Evolutionary conservation across 345 rosid species (phyloP).

Genomic region (Citrus sp.): DNA sequence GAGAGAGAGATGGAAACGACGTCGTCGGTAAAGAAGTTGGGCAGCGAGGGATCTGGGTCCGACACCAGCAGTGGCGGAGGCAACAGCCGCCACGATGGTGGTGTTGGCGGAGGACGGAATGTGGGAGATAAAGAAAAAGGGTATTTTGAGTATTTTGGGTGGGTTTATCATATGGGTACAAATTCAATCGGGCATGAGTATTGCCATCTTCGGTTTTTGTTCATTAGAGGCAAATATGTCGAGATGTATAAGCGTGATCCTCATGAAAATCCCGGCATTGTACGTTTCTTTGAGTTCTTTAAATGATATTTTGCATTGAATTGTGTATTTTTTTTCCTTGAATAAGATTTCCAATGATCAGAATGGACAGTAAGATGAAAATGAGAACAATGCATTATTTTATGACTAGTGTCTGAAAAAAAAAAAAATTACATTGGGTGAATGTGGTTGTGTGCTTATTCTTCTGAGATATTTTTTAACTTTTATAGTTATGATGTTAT

Average conservation of each 20-base stretch:
- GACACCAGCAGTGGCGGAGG: conserved; percentile 3
- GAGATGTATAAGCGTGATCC: conserved; percentile 95
- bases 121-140: conserved; percentile 21
- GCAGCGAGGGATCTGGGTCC: conserved; percentile 11
- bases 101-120: conserved; percentile 4
- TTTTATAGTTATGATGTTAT: not conserved
- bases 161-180: conserved; percentile 81
- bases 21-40: not conserved
- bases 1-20: not conserved
- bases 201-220: conserved; percentile 71
- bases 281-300: conserved; percentile 25
- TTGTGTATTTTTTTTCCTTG: not conserved
- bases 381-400: not conserved
- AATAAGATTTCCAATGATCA: not conserved
- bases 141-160: conserved; percentile 60
- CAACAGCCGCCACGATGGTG: not conserved
- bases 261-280: conserved; percentile 81
- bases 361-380: not conserved
- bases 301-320: not conserved
- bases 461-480: not conserved
- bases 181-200: conserved; percentile 82
- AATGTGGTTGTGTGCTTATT: not conserved
- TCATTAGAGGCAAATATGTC: conserved; percentile 71
- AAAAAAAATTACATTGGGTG: not conserved
- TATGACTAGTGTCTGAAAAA: not conserved